Evolutionary conservation across 2,329 filamentous ascomycete genomes (phyloP).

Genomic region (Arthroderma sp.): DNA sequence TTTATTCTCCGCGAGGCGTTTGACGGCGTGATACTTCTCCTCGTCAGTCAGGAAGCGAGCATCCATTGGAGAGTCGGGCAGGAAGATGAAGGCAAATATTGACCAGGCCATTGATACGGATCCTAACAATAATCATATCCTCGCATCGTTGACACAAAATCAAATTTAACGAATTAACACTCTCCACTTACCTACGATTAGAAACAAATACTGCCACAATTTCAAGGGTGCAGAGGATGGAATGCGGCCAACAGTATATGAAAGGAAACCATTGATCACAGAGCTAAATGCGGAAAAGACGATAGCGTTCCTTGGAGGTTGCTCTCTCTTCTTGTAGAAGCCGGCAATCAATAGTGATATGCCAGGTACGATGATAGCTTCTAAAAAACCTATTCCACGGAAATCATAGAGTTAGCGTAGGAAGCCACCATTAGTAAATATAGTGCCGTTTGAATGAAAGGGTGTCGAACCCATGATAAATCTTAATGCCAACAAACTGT

Average conservation of each 20-base stretch:
- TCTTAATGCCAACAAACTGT: constrained; percentile 35
- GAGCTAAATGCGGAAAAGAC: constrained; percentile 28
- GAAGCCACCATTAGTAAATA: not conserved
- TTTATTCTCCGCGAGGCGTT: constrained; percentile 28
- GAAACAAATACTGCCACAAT: constrained; percentile 49
- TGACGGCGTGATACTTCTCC: constrained; percentile 42
- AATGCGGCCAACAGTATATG: constrained; percentile 46
- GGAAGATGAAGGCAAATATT: constrained; percentile 43
- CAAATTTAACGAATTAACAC: no score
- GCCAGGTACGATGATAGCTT: constrained; percentile 26
- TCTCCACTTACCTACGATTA: constrained; percentile 34
- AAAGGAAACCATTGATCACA: constrained; percentile 23
- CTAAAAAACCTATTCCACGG: constrained; percentile 18
- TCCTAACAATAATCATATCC: constrained; percentile 7
- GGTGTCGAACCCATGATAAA: constrained; percentile 25
- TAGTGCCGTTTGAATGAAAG: not conserved
- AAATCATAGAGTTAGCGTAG: not conserved
- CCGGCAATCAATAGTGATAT: constrained; percentile 28
- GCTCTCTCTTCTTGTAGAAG: constrained; percentile 31
- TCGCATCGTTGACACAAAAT: not conserved
- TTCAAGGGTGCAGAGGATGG: constrained; percentile 29
- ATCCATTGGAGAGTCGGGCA: constrained; percentile 42
- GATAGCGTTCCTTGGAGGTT: constrained; percentile 27
- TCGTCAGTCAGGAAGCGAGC: constrained; percentile 45
- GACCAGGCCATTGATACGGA: constrained; percentile 40